Evolutionary conservation across 768 basidiomycete species (phyloP).

Genomic region (Leccinellum rugosiceps): DNA sequence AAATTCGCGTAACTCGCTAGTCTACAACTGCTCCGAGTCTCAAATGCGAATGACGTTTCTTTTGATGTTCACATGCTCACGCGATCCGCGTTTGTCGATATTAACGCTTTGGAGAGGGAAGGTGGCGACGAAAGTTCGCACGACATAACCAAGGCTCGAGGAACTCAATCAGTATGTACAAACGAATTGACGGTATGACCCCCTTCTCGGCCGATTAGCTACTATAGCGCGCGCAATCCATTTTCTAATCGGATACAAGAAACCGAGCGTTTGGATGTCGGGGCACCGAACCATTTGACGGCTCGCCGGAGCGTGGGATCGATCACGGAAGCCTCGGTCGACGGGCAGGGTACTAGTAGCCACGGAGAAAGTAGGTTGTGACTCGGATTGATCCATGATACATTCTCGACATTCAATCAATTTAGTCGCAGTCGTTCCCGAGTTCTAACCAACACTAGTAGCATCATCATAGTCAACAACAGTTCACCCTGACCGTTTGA

Average conservation of each 20-base stretch:
- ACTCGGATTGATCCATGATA: background rate
- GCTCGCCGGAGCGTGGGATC: background rate
- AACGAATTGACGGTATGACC: too few relatives aligned
- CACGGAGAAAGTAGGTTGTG: background rate
- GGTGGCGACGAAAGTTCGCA: background rate
- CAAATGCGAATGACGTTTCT: background rate
- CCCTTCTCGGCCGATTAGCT: background rate
- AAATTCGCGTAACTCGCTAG: background rate
- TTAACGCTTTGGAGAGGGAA: background rate
- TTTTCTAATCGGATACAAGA: background rate
- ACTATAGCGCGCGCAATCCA: background rate
- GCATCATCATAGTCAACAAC: background rate
- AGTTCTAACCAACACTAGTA: background rate
- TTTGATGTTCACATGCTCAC: background rate
- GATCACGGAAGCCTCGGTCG: background rate
- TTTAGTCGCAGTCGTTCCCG: background rate
- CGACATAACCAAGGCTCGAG: background rate
- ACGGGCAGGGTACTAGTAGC: background rate
- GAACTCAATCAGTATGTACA: background rate
- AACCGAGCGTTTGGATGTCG: background rate
- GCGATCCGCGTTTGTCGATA: constrained; percentile 6
- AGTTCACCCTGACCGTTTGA: background rate
- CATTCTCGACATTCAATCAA: background rate
- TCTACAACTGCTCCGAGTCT: background rate
- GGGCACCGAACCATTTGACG: background rate